A percentile compares a stretch with the other conserved stretches of the same genome.
These are phyloP conservation scores for Candida freyschussii DNA, from an alignment of 1,139 yeast species.

Conservation along the genomic window DNA sequence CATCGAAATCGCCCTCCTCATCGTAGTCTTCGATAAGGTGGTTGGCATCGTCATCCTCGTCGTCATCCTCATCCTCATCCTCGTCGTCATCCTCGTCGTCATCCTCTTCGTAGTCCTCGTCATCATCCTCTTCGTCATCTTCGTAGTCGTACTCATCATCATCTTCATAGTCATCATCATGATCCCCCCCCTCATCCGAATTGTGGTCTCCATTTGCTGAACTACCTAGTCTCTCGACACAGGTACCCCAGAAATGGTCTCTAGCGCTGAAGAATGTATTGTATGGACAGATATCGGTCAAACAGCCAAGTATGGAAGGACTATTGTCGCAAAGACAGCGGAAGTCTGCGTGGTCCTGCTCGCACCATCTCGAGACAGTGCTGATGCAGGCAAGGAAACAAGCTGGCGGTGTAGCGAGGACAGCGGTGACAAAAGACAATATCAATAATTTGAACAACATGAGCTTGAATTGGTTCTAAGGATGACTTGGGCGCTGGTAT, in stretches of 20 bases:
- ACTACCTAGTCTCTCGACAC: constrained; percentile 37
- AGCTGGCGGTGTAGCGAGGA: constrained; percentile 48
- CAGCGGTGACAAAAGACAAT: constrained; percentile 1
- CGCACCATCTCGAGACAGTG: constrained; percentile 35
- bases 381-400: constrained; percentile 45
- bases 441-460: too few species aligned
- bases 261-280: constrained; percentile 45
- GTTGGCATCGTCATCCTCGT: constrained; percentile 4
- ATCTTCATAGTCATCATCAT: constrained; percentile 5
- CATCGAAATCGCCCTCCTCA: constrained; percentile 2
- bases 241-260: constrained; percentile 53
- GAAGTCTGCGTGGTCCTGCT: constrained; percentile 33
- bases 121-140: constrained; percentile 7
- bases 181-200: constrained; percentile 5
- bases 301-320: constrained; percentile 39
- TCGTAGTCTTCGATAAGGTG: constrained; percentile 2
- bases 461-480: too few species aligned
- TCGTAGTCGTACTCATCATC: constrained; percentile 7
- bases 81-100: constrained; percentile 4
- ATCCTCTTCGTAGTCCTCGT: constrained; percentile 3
- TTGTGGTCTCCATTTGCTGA: constrained; percentile 5
- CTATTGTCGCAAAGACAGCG: constrained; percentile 38
- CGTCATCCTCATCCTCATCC: constrained; percentile 2
- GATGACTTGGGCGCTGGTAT: too few species aligned
- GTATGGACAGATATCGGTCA: constrained; percentile 44